Evolutionary conservation across 495 filamentous ascomycete species (phyloP), one percentile per base, ranked within the genome.

Genomic region (Podospora anserina): DNA sequence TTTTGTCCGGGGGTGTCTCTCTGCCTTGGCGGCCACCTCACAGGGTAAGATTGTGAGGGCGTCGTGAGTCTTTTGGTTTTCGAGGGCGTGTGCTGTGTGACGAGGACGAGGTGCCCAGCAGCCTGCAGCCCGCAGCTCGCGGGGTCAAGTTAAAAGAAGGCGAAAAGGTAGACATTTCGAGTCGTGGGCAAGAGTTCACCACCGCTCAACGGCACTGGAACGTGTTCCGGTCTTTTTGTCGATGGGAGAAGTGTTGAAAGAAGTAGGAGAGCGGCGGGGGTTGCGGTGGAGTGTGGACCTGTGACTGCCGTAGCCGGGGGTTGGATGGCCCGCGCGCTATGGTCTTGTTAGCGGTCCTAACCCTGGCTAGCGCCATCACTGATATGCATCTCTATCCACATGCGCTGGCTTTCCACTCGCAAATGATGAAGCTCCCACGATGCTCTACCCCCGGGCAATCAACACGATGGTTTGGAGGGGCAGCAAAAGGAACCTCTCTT

Each of bases 281-380:
- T 23, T 23, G 23, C 23, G 23, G 23, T 23, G 23, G 23, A 23
- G 1, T 23, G 30, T 32, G 30, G 34, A 2, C 32, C 11, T 15
- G 63, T 63, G 69, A 71, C 62, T 74, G 72, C 72, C 72, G 72
- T 61, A 71, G 66, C 63, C 65, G 61, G 61, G 65, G 56, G 34
- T 4, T 27, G 57, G 30, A 19, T 19, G 68, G 58, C 55, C 55
- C 16, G n/a, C 55, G n/a, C 55, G 55, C 55, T 58, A 20, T 58
- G 15, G 13, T n/a, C 55, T 20, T 58, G 55, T 58, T 58, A 58
- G n/a, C 18, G n/a, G 23, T 13, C 55, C n/a, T 58, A 18, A 19
- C 60, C 61, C 16, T 63, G 61, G 15, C 61, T 63, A 63, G 61
- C 61, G 61, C 30, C 19, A 63, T n/a, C 34, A 15, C 32, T 44